These are phyloP conservation scores for Annulohypoxylon nitens DNA, from an alignment of 495 filamentous ascomycete genomes.

Conservation along the genomic window DNA sequence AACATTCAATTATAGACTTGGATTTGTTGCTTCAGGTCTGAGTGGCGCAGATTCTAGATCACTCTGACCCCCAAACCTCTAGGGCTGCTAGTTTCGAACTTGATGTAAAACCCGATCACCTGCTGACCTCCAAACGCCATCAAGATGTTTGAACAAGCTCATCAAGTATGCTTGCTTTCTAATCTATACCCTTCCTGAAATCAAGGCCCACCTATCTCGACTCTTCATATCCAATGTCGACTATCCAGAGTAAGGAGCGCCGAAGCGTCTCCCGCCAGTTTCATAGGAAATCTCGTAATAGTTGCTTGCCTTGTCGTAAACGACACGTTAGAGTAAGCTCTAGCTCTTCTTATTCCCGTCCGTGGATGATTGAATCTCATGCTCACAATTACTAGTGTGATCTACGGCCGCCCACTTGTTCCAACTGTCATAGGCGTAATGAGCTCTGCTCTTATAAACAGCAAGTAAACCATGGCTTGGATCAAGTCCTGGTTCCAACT, in stretches of 20 bases:
- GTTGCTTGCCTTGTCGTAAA: conserved; percentile 43
- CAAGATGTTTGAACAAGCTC: conserved; percentile 8
- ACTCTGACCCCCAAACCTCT: background rate
- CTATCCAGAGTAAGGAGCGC: conserved; percentile 8
- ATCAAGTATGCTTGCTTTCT: background rate
- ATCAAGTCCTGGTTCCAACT: background rate
- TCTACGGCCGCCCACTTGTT: conserved; percentile 40
- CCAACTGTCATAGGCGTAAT: conserved; percentile 44
- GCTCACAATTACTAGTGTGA: conserved; percentile 34
- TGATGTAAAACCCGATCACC: background rate
- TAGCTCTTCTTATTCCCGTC: background rate
- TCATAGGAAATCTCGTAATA: conserved; percentile 48
- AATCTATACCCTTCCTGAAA: background rate
- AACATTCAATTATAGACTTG: background rate
- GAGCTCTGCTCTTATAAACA: conserved; percentile 42
- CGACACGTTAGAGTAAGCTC: conserved; percentile 43
- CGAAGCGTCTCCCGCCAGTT: conserved; percentile 33
- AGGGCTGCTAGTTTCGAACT: background rate
- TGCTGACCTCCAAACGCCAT: background rate
- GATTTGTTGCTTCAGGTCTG: background rate
- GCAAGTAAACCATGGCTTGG: background rate
- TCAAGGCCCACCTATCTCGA: background rate
- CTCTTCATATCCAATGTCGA: background rate
- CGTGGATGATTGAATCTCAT: background rate
- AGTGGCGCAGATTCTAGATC: background rate